phyloP scores from a whole-genome alignment of 2,329 filamentous ascomycete species.

The Aspergillus tubingensis region DNA sequence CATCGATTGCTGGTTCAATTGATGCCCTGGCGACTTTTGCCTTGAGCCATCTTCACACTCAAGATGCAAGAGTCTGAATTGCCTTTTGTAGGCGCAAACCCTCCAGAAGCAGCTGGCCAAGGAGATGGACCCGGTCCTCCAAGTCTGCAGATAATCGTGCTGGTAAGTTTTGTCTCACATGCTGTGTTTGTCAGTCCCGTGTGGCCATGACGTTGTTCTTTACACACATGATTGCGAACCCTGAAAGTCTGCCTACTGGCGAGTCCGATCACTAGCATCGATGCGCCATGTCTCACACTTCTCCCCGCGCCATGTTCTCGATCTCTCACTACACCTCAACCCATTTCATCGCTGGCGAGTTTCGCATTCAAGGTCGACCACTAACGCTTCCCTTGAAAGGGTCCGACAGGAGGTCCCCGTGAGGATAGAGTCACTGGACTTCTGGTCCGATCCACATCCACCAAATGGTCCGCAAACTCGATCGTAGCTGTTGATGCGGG shows the following conservation, averaged over 20 bases:
- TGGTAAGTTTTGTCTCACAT: conserved; percentile 58
- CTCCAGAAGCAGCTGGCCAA: conserved; percentile 15
- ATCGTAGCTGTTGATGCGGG: conserved; percentile 92
- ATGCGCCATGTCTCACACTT: background rate
- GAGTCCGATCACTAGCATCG: background rate
- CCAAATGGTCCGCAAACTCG: conserved; percentile 79
- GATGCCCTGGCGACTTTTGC: background rate
- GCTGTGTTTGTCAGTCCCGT: conserved; percentile 3
- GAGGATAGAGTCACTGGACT: conserved; percentile 91
- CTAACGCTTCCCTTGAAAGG: conserved; percentile 56
- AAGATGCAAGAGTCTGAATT: background rate
- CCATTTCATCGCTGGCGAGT: conserved; percentile 14
- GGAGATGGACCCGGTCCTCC: background rate
- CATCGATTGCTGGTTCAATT: background rate
- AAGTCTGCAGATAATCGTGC: conserved; percentile 68
- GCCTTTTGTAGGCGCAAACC: conserved; percentile 18
- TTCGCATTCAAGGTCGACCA: conserved; percentile 20
- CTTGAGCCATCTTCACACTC: background rate
- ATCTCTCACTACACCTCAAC: background rate
- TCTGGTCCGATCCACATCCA: conserved; percentile 77
- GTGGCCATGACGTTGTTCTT: background rate
- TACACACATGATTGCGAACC: background rate
- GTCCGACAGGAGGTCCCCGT: conserved; percentile 82
- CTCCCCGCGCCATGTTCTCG: background rate
- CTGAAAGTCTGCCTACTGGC: background rate